These are phyloP conservation scores for sweet orange (Citrus sinensis) DNA, from an alignment of 345 rosid species.

Conservation along the genomic window DNA sequence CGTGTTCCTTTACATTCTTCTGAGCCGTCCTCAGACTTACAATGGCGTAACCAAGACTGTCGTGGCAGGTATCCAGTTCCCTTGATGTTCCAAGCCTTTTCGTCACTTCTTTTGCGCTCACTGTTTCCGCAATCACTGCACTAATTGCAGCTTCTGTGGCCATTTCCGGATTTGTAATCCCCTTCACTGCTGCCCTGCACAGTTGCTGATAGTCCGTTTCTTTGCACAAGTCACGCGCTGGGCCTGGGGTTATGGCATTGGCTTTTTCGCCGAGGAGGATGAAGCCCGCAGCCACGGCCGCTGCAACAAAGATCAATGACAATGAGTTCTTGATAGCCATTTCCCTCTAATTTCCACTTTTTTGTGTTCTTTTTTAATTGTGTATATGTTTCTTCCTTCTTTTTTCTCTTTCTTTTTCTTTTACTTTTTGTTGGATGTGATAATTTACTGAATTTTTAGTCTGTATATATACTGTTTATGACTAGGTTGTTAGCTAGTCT, in stretches of 20 bases:
- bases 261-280: neutral
- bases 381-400: neutral
- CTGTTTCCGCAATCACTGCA: conserved; percentile 12
- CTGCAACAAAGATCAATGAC: neutral
- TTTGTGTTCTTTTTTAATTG: too few relatives aligned
- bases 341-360: fast-evolving
- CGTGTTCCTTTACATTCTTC: neutral
- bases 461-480: too few relatives aligned
- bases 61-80: conserved; percentile 28
- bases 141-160: conserved; percentile 31
- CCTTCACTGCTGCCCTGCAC: conserved; percentile 26
- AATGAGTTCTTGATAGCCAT: neutral
- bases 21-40: conserved; percentile 22
- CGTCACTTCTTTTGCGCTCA: neutral
- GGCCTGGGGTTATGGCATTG: neutral
- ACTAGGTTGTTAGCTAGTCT: too few relatives aligned
- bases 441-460: too few relatives aligned
- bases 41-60: conserved; percentile 23
- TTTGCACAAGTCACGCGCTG: conserved; percentile 17
- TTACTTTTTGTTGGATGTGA: too few relatives aligned
- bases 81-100: neutral
- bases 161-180: conserved; percentile 14
- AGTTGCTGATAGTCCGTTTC: conserved; percentile 5
- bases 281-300: neutral
- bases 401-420: neutral